Percentiles rank a stretch among this genome's conserved stretches.
phyloP scores from a whole-genome alignment of 257 asterid genomes.

The Catharanthus roseus region DNA sequence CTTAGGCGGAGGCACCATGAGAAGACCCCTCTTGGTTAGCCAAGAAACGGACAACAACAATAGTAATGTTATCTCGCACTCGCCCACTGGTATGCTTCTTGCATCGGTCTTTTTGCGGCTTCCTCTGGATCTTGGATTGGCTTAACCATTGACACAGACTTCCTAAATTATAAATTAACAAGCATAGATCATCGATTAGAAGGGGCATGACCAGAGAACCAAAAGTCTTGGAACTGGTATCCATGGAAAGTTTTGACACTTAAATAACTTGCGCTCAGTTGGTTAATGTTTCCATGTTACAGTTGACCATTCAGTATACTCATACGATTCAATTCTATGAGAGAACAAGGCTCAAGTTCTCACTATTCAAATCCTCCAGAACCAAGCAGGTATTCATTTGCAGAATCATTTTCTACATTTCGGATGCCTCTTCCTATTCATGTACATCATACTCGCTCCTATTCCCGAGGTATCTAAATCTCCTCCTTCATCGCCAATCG shows the following conservation, averaged over 20 bases:
- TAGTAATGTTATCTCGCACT: conserved; percentile 86
- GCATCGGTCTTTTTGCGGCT: conserved; percentile 81
- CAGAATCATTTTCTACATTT: no score
- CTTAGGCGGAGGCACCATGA: conserved; percentile 33
- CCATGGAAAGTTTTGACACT: not conserved
- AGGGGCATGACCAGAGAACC: not conserved
- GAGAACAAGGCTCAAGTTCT: no score
- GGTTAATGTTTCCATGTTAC: not conserved
- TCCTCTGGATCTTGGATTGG: conserved; percentile 85
- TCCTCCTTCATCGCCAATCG: no score
- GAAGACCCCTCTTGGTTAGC: conserved; percentile 45
- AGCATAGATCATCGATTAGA: not conserved
- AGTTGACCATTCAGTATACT: not conserved
- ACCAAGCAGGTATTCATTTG: no score
- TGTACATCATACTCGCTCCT: no score
- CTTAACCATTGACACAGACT: conserved; percentile 78
- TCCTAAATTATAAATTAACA: conserved; percentile 37
- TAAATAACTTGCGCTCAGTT: not conserved
- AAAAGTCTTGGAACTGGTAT: not conserved
- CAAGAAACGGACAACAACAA: conserved; percentile 74
- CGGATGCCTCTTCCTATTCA: no score
- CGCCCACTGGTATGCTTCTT: conserved; percentile 86
- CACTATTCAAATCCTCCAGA: no score
- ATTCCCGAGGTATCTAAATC: no score
- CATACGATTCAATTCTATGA: no score